Percentiles rank a stretch among this genome's conserved stretches.
phyloP scores from a whole-genome alignment of 345 rosid genomes.

The Brassica rapa region DNA sequence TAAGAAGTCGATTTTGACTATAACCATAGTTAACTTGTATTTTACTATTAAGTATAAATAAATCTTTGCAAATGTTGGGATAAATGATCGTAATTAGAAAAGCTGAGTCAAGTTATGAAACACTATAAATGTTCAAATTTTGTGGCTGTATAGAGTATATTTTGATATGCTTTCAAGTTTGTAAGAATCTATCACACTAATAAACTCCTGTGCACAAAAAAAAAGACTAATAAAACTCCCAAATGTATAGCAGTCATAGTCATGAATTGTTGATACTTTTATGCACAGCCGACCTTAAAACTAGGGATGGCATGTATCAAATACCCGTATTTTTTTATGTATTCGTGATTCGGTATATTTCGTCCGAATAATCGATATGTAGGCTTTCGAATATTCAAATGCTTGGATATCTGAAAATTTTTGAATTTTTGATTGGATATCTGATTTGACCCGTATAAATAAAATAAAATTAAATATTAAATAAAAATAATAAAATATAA shows the following conservation, averaged over 20 bases:
- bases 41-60: background rate
- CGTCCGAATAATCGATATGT: too few species aligned
- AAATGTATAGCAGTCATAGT: background rate
- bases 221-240: background rate
- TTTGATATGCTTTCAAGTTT: background rate
- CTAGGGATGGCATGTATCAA: too few species aligned
- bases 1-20: background rate
- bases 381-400: too few species aligned
- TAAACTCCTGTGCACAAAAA: too few species aligned
- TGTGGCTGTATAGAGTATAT: background rate
- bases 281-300: too few species aligned
- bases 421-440: too few species aligned
- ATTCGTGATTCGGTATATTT: too few species aligned
- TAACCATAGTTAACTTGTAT: background rate
- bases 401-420: too few species aligned
- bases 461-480: too few species aligned
- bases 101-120: background rate
- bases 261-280: background rate
- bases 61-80: background rate
- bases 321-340: too few species aligned
- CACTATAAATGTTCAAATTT: background rate
- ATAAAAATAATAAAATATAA: too few species aligned
- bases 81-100: background rate
- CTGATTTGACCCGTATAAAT: too few species aligned
- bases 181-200: background rate